Evolutionary conservation across 768 basidiomycete species (phyloP).

Genomic region (Ephemerocybe angulata): DNA sequence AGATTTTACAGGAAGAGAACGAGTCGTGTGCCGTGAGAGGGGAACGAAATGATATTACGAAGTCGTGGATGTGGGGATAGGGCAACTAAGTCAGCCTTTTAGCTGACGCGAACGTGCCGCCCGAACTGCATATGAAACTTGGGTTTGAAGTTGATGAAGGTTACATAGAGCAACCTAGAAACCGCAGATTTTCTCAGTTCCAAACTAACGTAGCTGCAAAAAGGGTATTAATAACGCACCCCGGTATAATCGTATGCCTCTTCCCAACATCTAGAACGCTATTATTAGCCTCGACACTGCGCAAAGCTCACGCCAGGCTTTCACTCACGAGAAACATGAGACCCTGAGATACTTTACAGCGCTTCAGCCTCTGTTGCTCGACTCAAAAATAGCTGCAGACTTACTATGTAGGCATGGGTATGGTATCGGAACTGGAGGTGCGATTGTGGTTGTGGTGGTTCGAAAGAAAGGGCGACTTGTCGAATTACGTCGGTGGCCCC

Average conservation of each 20-base stretch:
- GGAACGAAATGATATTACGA: too few species aligned
- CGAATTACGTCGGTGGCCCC: too few species aligned
- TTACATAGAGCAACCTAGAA: constrained; percentile 33
- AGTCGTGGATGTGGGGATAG: too few species aligned
- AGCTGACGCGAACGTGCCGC: constrained; percentile 29
- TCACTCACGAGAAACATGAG: not conserved
- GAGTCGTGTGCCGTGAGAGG: too few species aligned
- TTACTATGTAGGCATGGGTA: too few species aligned
- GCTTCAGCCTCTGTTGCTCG: not conserved
- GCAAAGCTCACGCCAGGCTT: not conserved
- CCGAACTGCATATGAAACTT: constrained; percentile 30
- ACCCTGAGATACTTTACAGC: not conserved
- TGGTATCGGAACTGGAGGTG: too few species aligned
- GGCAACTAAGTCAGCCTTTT: constrained; percentile 3
- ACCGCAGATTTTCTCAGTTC: not conserved
- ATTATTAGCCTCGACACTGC: not conserved
- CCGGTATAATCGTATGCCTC: constrained; percentile 31
- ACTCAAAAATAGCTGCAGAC: not conserved
- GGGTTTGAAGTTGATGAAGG: constrained; percentile 28
- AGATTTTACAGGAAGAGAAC: too few species aligned
- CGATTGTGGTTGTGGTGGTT: too few species aligned
- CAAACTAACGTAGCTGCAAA: not conserved
- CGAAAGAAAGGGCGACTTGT: too few species aligned
- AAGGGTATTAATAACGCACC: constrained; percentile 18
- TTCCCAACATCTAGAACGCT: constrained; percentile 22